phyloP scores from a whole-genome alignment of 352 stramenopile species.

The Phytopythium cucurbitacearum region DNA sequence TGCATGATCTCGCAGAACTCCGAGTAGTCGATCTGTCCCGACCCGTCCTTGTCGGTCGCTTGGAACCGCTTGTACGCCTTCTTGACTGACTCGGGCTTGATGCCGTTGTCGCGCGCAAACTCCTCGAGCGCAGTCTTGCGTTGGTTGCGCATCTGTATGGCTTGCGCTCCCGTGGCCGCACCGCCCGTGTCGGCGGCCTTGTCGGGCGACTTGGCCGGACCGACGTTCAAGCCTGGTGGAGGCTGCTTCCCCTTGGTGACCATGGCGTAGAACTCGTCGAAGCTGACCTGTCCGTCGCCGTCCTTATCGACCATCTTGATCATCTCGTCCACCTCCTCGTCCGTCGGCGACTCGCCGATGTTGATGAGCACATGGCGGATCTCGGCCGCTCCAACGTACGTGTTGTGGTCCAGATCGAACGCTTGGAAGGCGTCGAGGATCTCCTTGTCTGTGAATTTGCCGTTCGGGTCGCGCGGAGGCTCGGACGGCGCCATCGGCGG shows the following conservation, averaged over 20 bases:
- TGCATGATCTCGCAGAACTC: conserved; percentile 97
- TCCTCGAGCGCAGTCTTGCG: conserved; percentile 90
- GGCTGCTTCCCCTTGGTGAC: conserved; percentile 92
- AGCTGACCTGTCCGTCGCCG: conserved; percentile 92
- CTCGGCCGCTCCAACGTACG: conserved; percentile 93
- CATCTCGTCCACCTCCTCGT: conserved; percentile 97
- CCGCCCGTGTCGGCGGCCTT: conserved; percentile 24
- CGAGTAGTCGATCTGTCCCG: conserved; percentile 94
- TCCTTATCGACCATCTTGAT: conserved; percentile 96
- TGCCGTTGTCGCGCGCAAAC: conserved; percentile 93
- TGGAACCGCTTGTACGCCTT: conserved; percentile 96
- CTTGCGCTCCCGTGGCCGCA: conserved; percentile 40
- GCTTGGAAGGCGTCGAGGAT: conserved; percentile 92
- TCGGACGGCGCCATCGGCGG: conserved; percentile 58
- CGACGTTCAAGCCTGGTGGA: conserved; percentile 74
- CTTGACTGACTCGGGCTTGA: conserved; percentile 96
- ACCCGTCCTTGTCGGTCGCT: conserved; percentile 92
- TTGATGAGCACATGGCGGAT: conserved; percentile 95
- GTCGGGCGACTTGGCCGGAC: conserved; percentile 20
- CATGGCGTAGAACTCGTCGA: conserved; percentile 96
- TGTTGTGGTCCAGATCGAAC: conserved; percentile 96
- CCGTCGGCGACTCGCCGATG: conserved; percentile 92
- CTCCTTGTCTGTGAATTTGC: conserved; percentile 95
- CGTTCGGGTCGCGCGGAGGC: conserved; percentile 87
- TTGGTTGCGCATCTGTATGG: conserved; percentile 92